Evolutionary conservation across 495 filamentous ascomycete genomes (phyloP).

Genomic region (Penicillium tannophilum): DNA sequence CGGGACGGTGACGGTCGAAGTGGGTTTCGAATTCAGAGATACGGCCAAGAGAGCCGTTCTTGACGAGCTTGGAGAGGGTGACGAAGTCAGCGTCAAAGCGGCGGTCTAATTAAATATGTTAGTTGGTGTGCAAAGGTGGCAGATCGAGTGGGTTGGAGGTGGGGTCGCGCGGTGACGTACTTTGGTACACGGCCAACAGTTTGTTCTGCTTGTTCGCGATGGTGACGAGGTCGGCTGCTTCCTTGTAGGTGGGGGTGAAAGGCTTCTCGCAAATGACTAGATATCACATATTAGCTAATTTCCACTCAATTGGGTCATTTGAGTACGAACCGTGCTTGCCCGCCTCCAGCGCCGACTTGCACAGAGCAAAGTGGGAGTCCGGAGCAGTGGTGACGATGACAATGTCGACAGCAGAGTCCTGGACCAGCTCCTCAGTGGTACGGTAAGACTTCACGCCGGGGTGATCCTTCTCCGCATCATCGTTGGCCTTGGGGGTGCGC

Average conservation of each 20-base stretch:
- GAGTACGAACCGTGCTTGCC: slow-evolving; percentile 67
- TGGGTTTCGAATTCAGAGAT: slow-evolving; percentile 82
- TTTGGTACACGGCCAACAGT: slow-evolving; percentile 82
- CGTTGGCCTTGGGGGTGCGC: slow-evolving; percentile 64
- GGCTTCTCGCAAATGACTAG: slow-evolving; percentile 85
- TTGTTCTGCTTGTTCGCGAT: slow-evolving; percentile 63
- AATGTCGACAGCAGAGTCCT: slow-evolving; percentile 67
- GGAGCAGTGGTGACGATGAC: slow-evolving; percentile 78
- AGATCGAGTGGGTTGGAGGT: background rate
- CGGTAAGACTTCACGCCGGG: slow-evolving; percentile 66
- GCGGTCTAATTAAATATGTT: slow-evolving; percentile 53
- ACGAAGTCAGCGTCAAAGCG: slow-evolving; percentile 86
- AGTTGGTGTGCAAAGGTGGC: slow-evolving; percentile 4
- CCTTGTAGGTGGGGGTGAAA: slow-evolving; percentile 70
- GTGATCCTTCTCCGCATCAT: slow-evolving; percentile 69
- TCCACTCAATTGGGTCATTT: background rate
- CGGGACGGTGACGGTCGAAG: slow-evolving; percentile 77
- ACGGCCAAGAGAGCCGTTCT: slow-evolving; percentile 57
- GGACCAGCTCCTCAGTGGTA: slow-evolving; percentile 60
- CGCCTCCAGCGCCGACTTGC: slow-evolving; percentile 65
- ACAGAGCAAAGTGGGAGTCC: slow-evolving; percentile 69
- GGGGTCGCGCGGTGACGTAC: slow-evolving; percentile 32
- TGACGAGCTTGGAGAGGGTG: slow-evolving; percentile 66
- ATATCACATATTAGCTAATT: slow-evolving; percentile 1
- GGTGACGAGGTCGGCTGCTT: slow-evolving; percentile 69